phyloP scores from a whole-genome alignment of 805 yeast genomes.

The Yarrowia hollandica region DNA sequence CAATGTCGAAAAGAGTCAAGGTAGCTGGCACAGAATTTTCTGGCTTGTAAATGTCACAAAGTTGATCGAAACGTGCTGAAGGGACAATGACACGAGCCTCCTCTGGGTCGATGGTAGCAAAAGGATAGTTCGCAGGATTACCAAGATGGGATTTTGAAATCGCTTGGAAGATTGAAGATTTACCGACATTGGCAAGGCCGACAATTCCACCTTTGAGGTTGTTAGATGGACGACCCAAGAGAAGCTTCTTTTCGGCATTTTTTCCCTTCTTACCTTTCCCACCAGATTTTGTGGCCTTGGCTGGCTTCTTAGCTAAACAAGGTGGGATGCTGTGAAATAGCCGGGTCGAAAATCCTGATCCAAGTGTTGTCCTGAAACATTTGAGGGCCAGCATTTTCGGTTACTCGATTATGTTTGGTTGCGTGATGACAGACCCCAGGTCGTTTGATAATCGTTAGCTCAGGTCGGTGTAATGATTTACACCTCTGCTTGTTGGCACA shows the following conservation, averaged over 20 bases:
- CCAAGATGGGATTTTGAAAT: conserved; percentile 63
- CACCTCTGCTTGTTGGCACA: no score
- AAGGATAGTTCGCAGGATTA: conserved; percentile 67
- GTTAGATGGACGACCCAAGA: conserved; percentile 69
- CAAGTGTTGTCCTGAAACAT: neutral
- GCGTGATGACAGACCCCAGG: no score
- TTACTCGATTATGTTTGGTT: no score
- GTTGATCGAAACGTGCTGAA: conserved; percentile 50
- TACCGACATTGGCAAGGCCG: conserved; percentile 66
- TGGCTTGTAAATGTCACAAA: conserved; percentile 52
- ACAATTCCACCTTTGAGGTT: conserved; percentile 56
- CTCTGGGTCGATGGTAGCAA: conserved; percentile 75
- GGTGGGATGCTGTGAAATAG: neutral
- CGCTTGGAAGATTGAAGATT: conserved; percentile 60
- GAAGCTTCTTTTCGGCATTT: conserved; percentile 37
- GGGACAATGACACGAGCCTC: conserved; percentile 60
- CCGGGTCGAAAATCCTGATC: neutral
- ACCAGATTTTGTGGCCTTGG: neutral
- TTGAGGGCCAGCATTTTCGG: no score
- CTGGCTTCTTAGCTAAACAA: neutral
- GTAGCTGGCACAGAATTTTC: conserved; percentile 53
- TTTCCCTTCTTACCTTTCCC: conserved; percentile 11
- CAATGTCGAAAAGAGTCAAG: conserved; percentile 64
- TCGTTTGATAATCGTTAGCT: no score
- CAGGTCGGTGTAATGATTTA: no score